phyloP scores from a whole-genome alignment of 225 moss, liverwort and hornwort species.

The Lunularia cruciata region DNA sequence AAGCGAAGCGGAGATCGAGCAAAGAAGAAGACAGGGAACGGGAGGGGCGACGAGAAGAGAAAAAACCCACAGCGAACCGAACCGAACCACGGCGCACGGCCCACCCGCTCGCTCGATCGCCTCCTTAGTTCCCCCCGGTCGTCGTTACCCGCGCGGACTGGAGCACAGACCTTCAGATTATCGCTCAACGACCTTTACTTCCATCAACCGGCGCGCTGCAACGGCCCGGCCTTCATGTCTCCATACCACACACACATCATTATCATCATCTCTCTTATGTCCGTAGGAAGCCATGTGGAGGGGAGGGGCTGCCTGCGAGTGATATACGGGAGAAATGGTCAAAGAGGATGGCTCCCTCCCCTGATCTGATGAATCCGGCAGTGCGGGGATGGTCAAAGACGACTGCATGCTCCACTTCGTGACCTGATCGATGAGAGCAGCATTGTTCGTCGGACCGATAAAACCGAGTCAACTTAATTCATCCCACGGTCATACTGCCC shows the following conservation, averaged over 20 bases:
- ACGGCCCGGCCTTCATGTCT: neutral
- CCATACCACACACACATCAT: no score
- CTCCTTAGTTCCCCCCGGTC: neutral
- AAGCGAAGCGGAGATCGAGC: no score
- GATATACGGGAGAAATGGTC: constrained; percentile 12
- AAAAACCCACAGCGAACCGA: neutral
- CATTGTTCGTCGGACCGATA: constrained; percentile 1
- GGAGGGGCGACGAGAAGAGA: neutral
- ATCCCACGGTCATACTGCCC: neutral
- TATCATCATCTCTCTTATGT: no score
- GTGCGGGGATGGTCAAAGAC: neutral
- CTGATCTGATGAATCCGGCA: neutral
- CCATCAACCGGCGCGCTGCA: neutral
- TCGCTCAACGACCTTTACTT: constrained; percentile 11
- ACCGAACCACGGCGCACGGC: neutral
- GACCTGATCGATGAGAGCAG: neutral
- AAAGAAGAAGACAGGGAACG: no score
- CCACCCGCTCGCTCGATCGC: no score
- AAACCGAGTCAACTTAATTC: neutral
- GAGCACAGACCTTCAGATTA: neutral
- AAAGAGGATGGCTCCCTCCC: neutral
- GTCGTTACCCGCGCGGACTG: neutral
- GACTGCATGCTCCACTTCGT: neutral
- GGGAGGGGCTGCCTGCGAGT: no score
- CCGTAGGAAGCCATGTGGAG: no score